phyloP scores from a whole-genome alignment of 345 rosid species.

The Syzygium oleosum region DNA sequence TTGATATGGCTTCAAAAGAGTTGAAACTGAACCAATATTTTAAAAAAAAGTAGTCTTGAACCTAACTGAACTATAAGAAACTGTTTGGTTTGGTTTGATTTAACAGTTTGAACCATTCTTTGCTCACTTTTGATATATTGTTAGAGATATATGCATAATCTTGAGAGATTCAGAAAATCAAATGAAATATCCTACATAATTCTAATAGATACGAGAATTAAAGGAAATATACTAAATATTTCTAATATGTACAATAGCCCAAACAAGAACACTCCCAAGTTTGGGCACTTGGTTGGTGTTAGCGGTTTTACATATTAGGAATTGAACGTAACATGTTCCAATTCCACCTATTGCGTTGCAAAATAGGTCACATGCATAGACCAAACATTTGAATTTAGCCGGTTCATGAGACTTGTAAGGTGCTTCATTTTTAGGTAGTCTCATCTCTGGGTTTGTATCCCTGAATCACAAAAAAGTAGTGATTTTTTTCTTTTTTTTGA shows the following conservation, averaged over 20 bases:
- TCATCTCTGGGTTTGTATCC: not conserved
- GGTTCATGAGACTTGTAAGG: fast-evolving
- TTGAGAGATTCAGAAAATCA: not conserved
- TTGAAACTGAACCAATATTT: not conserved
- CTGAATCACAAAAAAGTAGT: not conserved
- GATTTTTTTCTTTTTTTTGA: not conserved
- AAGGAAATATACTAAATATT: not conserved
- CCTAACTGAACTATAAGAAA: not conserved
- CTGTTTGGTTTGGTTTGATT: not conserved
- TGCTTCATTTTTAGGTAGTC: not conserved
- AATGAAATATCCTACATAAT: not conserved
- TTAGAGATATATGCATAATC: not conserved
- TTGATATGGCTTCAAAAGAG: not conserved
- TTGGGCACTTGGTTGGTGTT: not conserved
- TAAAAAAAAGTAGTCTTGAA: not conserved
- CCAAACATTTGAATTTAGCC: not conserved
- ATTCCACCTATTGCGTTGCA: no score
- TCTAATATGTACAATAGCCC: not conserved
- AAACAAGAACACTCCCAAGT: not conserved
- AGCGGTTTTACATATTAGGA: not conserved
- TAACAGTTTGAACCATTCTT: not conserved
- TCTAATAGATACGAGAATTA: not conserved
- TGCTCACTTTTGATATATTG: not conserved
- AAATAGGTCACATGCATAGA: not conserved
- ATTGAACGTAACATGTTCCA: not conserved